Conservation (phyloP, 2,329 filamentous ascomycete species). For the Cordyceps javanica region DNA sequence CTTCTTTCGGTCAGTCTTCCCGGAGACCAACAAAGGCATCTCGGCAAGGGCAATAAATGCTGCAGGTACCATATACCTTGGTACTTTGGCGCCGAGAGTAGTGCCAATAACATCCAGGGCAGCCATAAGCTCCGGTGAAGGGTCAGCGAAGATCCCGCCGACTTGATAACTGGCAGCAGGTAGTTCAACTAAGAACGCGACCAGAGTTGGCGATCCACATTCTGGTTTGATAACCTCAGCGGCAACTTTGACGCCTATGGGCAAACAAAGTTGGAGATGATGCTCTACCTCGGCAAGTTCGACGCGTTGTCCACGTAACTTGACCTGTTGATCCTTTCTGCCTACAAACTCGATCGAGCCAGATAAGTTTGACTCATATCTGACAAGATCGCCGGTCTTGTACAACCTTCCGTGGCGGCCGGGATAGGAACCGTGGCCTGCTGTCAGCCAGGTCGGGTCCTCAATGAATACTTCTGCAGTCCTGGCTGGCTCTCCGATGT, state of each 20-base stretch:
- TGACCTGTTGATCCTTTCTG: conserved; percentile 62
- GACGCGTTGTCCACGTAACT: conserved; percentile 59
- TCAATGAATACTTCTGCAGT: conserved; percentile 53
- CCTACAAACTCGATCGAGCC: conserved; percentile 52
- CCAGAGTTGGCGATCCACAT: conserved; percentile 37
- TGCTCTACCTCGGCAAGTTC: conserved; percentile 52
- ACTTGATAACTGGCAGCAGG: conserved; percentile 4
- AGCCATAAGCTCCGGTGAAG: conserved; percentile 26
- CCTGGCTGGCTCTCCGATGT: conserved; percentile 51
- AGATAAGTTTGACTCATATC: conserved; percentile 46
- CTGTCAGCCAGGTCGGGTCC: conserved; percentile 45
- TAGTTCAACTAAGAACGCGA: conserved; percentile 37
- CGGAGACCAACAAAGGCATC: conserved; percentile 43
- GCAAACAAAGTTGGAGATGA: conserved; percentile 39
- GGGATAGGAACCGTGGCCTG: conserved; percentile 27
- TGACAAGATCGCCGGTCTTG: conserved; percentile 54
- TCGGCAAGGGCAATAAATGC: conserved; percentile 38
- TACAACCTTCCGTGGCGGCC: conserved; percentile 44
- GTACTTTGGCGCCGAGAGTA: conserved; percentile 29
- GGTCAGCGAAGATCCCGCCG: conserved; percentile 21
- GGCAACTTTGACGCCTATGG: conserved; percentile 35
- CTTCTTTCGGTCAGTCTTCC: conserved; percentile 44
- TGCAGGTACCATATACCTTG: conserved; percentile 43
- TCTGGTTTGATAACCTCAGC: conserved; percentile 44
- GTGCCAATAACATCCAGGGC: conserved; percentile 26